Conservation (phyloP, 495 filamentous ascomycete genomes). For the Cetradonia linearis region DNA sequence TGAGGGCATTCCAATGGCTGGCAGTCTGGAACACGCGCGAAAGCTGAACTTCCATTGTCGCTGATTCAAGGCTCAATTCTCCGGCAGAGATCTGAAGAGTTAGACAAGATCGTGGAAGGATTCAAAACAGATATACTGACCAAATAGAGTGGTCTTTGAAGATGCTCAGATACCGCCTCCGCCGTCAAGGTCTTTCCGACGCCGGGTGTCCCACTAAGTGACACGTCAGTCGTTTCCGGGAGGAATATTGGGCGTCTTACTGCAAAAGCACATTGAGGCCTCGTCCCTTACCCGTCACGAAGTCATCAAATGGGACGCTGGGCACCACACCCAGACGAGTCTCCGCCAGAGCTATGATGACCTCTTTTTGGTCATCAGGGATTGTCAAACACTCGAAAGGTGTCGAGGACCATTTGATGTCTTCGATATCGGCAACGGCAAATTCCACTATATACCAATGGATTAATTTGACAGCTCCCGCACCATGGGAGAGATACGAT, state of each 20-base stretch:
- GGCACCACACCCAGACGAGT: not conserved
- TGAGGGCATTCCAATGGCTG: conserved; percentile 26
- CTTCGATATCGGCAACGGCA: not conserved
- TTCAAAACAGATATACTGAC: not conserved
- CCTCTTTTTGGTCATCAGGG: not conserved
- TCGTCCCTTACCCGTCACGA: not conserved
- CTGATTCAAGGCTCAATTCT: conserved; percentile 16
- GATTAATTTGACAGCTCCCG: not conserved
- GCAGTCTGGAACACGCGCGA: conserved; percentile 7
- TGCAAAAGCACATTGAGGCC: not conserved
- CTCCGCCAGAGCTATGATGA: not conserved
- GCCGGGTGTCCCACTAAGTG: not conserved
- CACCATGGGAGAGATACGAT: not conserved
- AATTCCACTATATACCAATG: not conserved
- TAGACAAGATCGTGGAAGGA: conserved; percentile 7
- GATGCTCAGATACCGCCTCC: not conserved
- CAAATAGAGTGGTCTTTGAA: not conserved
- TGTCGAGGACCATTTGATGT: not conserved
- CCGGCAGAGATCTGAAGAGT: conserved; percentile 21
- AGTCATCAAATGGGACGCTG: not conserved
- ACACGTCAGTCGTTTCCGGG: not conserved
- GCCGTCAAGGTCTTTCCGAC: not conserved
- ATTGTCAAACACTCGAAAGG: not conserved
- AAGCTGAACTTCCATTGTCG: conserved; percentile 10
- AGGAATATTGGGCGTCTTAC: not conserved